phyloP scores from a whole-genome alignment of 2,329 filamentous ascomycete species.

The Penicillium rolfsii region DNA sequence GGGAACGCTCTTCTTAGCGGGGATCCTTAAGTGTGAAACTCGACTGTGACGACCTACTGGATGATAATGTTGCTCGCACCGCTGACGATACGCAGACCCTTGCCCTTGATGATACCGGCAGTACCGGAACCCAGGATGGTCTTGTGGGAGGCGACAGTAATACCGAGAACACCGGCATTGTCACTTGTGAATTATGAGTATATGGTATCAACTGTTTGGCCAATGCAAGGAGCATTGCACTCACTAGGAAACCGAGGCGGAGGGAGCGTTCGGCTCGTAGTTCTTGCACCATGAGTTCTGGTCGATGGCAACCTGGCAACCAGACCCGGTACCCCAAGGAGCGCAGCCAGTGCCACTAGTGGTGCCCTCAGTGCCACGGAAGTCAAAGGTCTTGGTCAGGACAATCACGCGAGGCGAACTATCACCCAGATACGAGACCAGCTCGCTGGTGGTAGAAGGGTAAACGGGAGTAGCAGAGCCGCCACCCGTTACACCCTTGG shows the following conservation, averaged over 20 bases:
- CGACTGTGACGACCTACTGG: slow-evolving; percentile 38
- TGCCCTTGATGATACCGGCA: slow-evolving; percentile 61
- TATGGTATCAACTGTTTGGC: not conserved
- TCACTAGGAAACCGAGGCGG: slow-evolving; percentile 46
- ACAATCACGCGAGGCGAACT: slow-evolving; percentile 60
- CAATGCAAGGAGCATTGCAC: not conserved
- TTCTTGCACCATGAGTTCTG: slow-evolving; percentile 63
- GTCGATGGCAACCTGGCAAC: slow-evolving; percentile 64
- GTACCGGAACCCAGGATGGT: slow-evolving; percentile 58
- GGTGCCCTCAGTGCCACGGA: slow-evolving; percentile 58
- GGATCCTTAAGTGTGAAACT: not conserved
- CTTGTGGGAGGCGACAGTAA: slow-evolving; percentile 62
- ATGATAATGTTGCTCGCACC: slow-evolving; percentile 62
- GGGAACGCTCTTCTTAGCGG: slow-evolving; percentile 1
- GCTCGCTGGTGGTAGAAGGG: slow-evolving; percentile 58
- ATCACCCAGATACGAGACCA: slow-evolving; percentile 63
- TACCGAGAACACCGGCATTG: slow-evolving; percentile 56
- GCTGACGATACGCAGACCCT: slow-evolving; percentile 56
- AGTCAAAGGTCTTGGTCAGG: slow-evolving; percentile 41
- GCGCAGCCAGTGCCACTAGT: slow-evolving; percentile 59
- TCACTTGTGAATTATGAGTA: slow-evolving; percentile 36
- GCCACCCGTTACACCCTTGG: slow-evolving; percentile 62
- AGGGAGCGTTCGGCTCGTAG: slow-evolving; percentile 59
- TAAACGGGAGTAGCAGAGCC: slow-evolving; percentile 59
- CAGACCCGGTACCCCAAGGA: slow-evolving; percentile 58